Conservation (phyloP, 2,329 filamentous ascomycete genomes). For the Verticillium longisporum region DNA sequence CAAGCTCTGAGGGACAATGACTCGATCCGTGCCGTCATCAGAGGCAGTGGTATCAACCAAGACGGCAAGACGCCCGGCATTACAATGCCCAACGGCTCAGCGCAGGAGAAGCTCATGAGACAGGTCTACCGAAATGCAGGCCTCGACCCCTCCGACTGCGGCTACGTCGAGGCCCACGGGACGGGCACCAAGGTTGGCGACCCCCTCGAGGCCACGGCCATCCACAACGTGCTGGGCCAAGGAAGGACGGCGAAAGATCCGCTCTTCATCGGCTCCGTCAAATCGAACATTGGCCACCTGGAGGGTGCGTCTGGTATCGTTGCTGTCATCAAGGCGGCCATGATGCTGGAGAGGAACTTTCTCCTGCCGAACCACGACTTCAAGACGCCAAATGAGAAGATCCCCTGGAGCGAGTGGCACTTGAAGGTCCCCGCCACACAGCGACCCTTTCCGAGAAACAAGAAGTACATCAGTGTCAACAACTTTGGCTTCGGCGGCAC, state of each 20-base stretch:
- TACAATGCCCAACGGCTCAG: conserved; percentile 23
- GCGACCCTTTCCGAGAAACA: conserved; percentile 11
- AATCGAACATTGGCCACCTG: conserved; percentile 19
- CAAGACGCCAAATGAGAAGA: conserved; percentile 17
- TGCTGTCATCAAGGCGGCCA: conserved; percentile 17
- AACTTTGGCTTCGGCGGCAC: conserved; percentile 25
- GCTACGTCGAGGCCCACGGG: conserved; percentile 30
- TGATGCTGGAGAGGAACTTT: conserved; percentile 10
- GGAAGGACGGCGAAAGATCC: conserved; percentile 22
- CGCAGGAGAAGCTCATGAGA: conserved; percentile 3
- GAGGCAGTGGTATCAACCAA: conserved; percentile 23
- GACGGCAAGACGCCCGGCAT: conserved; percentile 34
- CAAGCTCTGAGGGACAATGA: conserved; percentile 36
- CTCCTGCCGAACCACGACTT: conserved; percentile 23
- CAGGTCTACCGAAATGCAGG: conserved; percentile 12
- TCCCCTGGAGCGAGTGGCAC: conserved; percentile 16
- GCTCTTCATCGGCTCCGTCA: conserved; percentile 15
- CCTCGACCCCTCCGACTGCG: conserved; percentile 12
- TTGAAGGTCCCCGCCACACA: conserved; percentile 9
- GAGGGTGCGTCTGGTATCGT: conserved; percentile 21
- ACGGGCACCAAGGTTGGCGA: conserved; percentile 51
- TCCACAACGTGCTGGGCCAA: conserved; percentile 34
- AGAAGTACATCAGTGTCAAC: conserved; percentile 6
- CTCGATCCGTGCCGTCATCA: conserved; percentile 27
- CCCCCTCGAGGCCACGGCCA: conserved; percentile 44